Evolutionary conservation across 2,329 filamentous ascomycete species (phyloP).

Genomic region (Pseudohalonectria lignicola): DNA sequence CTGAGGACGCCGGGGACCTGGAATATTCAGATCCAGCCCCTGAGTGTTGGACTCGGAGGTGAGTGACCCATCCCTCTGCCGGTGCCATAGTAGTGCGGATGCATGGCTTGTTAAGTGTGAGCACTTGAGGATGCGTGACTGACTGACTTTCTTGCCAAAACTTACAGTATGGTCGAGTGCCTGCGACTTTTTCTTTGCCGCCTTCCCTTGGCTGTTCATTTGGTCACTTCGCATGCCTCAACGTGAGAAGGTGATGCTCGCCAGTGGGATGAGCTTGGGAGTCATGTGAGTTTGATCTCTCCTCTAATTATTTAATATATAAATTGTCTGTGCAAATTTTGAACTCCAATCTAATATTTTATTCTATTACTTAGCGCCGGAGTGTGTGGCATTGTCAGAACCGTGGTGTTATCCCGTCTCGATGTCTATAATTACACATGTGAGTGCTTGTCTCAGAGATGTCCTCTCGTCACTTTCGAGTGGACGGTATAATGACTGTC

Average conservation of each 20-base stretch:
- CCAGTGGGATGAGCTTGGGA: slow-evolving; percentile 23
- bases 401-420: slow-evolving; percentile 14
- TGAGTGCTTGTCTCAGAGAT: slow-evolving; percentile 11
- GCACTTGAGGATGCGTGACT: slow-evolving; percentile 2
- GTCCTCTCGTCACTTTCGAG: slow-evolving; percentile 4
- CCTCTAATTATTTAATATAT: too few relatives aligned
- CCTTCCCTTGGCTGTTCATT: slow-evolving; percentile 31
- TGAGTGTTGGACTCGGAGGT: slow-evolving; percentile 24
- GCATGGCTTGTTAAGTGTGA: too few relatives aligned
- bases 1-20: slow-evolving; percentile 21
- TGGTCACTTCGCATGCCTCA: slow-evolving; percentile 31
- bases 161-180: slow-evolving; percentile 22
- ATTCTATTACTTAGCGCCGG: slow-evolving; percentile 15
- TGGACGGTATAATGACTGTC: too few relatives aligned
- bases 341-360: too few relatives aligned
- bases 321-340: too few relatives aligned
- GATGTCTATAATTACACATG: slow-evolving; percentile 17
- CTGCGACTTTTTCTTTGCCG: slow-evolving; percentile 26
- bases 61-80: background rate
- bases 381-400: slow-evolving; percentile 16
- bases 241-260: slow-evolving; percentile 32
- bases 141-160: slow-evolving; percentile 1
- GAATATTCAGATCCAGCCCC: slow-evolving; percentile 22
- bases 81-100: background rate
- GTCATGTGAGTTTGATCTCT: slow-evolving; percentile 8